Base-by-base conservation (phyloP, 805 yeast species). In the Candida silvatica region DNA sequence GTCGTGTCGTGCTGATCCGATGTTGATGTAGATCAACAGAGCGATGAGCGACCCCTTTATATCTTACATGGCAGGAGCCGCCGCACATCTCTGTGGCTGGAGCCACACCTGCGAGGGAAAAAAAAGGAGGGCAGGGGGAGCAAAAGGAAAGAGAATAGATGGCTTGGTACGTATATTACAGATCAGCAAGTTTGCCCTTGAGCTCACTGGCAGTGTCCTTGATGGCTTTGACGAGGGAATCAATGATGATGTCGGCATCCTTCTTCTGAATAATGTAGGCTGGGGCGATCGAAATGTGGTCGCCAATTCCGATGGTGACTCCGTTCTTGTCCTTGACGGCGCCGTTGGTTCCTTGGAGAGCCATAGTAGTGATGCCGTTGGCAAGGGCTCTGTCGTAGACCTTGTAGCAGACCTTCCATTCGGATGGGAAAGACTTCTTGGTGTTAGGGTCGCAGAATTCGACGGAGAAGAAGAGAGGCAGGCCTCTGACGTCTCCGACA, bases 381-480 rank as follows among this genome's bases (percentile, higher is more conserved):
- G 54, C 56, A 38, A 48, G 52, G 37, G 62, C 49, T 40, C 53
- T 48, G 20, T 55, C 58, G 29, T 58, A 52, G 22, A 69, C 52
- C 43, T 51, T 52, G 37, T 48, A 49, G 12, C 54, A 37, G 16
- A 49, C 38, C 2, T 36, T 55, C 31, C 55, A 49, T 4, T 49
- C 51, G 12, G 56, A 47, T n/a, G 49, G 51, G 45, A 69, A 68
- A 29, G 67, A 61, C 43, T 68, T 71, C 43, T 68, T 70, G 6
- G 75, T 67, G 11, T 32, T 47, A 34, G 61, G 62, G 47, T 69
- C 56, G 45, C 69, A 62, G 37, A 71, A 55, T 49, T 72, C 78
- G 37, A 71, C 40, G 1, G 71, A 64, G 69, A 77, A 68, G 56
- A 73, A 73, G 7, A 71, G 67, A 38, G 77, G 78, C 38, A 62